phyloP scores from a whole-genome alignment of 305 asterid genomes.

The Nicotiana rustica region DNA sequence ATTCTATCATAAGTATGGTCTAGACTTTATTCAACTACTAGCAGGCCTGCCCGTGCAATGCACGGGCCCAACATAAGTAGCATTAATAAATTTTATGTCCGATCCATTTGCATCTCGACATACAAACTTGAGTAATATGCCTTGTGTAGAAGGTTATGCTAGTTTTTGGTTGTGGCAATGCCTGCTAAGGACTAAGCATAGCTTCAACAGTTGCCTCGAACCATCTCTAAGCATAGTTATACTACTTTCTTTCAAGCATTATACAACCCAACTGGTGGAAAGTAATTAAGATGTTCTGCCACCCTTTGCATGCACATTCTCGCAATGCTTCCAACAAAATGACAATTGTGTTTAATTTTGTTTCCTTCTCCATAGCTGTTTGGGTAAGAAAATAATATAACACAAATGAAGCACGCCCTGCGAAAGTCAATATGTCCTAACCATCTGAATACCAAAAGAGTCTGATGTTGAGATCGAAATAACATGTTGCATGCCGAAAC shows the following conservation, averaged over 20 bases:
- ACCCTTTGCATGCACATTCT: constrained; percentile 66
- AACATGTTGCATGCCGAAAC: too few relatives aligned
- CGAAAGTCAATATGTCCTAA: constrained; percentile 56
- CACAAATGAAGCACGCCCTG: constrained; percentile 83
- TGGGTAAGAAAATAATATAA: constrained; percentile 75
- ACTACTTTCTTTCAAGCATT: constrained; percentile 83
- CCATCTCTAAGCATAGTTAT: constrained; percentile 90
- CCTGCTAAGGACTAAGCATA: constrained; percentile 80
- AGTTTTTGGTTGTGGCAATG: constrained; percentile 74
- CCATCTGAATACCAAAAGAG: constrained; percentile 75
- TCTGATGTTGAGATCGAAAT: too few relatives aligned
- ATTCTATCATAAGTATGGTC: too few relatives aligned
- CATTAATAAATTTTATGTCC: too few relatives aligned
- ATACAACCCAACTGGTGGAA: constrained; percentile 92
- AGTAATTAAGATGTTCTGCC: constrained; percentile 88
- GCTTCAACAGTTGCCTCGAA: constrained; percentile 72
- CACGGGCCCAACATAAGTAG: too few relatives aligned
- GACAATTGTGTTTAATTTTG: too few relatives aligned
- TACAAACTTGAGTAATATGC: constrained; percentile 48
- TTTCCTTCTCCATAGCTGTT: constrained; percentile 79
- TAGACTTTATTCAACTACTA: too few relatives aligned
- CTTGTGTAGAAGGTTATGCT: constrained; percentile 83
- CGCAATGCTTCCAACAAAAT: constrained; percentile 85
- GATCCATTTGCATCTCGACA: too few relatives aligned
- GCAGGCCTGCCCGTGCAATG: too few relatives aligned